Evolutionary conservation across 352 stramenopile species (phyloP).

Genomic region (Phytophthora tentaculata): DNA sequence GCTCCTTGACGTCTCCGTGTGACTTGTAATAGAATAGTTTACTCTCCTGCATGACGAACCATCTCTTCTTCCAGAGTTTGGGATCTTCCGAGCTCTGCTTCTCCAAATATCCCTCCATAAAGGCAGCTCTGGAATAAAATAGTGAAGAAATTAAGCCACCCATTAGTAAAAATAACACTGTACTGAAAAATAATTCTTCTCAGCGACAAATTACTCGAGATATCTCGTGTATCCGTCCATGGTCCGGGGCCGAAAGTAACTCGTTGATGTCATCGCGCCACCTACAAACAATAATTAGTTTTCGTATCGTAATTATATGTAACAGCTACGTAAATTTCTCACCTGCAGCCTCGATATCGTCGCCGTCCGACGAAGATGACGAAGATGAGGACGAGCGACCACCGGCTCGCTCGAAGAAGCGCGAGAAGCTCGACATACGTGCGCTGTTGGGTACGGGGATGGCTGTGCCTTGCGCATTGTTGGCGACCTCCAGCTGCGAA

Average conservation of each 20-base stretch:
- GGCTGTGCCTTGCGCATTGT: constrained; percentile 6
- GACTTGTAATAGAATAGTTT: constrained; percentile 86
- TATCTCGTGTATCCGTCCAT: constrained; percentile 71
- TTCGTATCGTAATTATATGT: too few relatives aligned
- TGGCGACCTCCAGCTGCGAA: constrained; percentile 12
- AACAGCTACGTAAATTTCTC: too few relatives aligned
- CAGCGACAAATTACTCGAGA: constrained; percentile 49
- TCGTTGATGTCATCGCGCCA: constrained; percentile 49
- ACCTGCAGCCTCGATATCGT: constrained; percentile 31
- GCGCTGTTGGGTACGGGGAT: constrained; percentile 22
- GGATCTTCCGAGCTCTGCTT: constrained; percentile 84
- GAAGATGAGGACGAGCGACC: constrained; percentile 39
- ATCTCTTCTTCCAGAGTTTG: constrained; percentile 76
- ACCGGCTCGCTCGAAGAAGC: constrained; percentile 35
- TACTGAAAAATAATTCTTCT: neutral
- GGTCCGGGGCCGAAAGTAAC: constrained; percentile 66
- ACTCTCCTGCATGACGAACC: constrained; percentile 89
- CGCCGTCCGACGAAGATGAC: constrained; percentile 33
- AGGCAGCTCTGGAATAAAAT: constrained; percentile 50
- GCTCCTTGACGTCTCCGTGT: constrained; percentile 60
- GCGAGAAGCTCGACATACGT: constrained; percentile 32
- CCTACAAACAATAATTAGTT: constrained; percentile 14
- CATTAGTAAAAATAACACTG: neutral
- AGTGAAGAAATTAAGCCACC: neutral
- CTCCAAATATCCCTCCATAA: constrained; percentile 82